A percentile compares a stretch with the other conserved stretches of the same genome.
Evolutionary conservation across 257 asterid species (phyloP).

Genomic region (Penstemon davidsonii): DNA sequence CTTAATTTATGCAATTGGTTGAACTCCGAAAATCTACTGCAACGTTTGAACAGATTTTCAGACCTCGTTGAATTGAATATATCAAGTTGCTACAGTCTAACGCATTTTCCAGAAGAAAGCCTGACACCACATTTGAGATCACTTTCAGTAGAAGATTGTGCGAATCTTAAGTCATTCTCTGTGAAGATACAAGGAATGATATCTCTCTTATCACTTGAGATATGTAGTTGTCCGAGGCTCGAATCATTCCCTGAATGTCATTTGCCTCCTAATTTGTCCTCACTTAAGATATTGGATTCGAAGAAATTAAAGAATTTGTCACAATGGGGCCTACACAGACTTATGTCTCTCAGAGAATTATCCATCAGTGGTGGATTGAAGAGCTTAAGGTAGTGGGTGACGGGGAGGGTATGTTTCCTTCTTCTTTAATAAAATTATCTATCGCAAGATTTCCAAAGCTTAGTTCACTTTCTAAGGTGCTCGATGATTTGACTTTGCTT

Average conservation of each 20-base stretch:
- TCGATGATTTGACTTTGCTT: constrained; percentile 44
- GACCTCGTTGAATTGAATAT: constrained; percentile 50
- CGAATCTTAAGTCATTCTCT: constrained; percentile 53
- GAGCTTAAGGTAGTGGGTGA: constrained; percentile 49
- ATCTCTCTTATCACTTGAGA: constrained; percentile 54
- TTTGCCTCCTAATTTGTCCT: constrained; percentile 52
- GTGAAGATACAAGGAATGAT: constrained; percentile 39
- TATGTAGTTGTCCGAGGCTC: constrained; percentile 64
- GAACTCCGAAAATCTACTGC: constrained; percentile 44
- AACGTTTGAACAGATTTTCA: constrained; percentile 41
- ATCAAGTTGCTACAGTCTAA: constrained; percentile 41
- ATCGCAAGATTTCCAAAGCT: constrained; percentile 63
- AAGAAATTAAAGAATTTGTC: constrained; percentile 55
- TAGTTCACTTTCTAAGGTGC: constrained; percentile 49
- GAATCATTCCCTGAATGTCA: constrained; percentile 46
- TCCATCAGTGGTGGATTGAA: constrained; percentile 71
- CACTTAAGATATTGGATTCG: constrained; percentile 64
- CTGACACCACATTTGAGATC: constrained; percentile 55
- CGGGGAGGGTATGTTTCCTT: constrained; percentile 44
- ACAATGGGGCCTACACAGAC: constrained; percentile 61
- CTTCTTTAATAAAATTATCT: constrained; percentile 45
- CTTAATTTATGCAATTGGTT: constrained; percentile 50
- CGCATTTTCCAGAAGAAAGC: constrained; percentile 55
- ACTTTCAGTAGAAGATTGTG: constrained; percentile 58
- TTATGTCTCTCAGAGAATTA: constrained; percentile 53